Conservation (phyloP, 2,329 filamentous ascomycete genomes). For the Scedosporium boydii region DNA sequence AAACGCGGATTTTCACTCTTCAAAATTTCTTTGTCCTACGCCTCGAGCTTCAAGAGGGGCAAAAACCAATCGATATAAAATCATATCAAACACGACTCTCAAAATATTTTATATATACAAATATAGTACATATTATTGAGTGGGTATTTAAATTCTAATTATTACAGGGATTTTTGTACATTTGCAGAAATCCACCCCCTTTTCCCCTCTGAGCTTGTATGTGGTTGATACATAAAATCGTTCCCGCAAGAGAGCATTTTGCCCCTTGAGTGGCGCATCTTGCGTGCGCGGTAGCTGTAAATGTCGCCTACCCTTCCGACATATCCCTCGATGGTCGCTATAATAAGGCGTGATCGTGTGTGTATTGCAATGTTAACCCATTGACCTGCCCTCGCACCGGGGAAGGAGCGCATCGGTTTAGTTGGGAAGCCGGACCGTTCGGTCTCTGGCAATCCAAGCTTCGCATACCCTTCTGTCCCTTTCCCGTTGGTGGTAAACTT, state of each 20-base stretch:
- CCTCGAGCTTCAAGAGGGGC: no score
- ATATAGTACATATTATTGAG: neutral
- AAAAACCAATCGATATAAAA: no score
- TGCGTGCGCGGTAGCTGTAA: neutral
- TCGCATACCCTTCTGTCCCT: no score
- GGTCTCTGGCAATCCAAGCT: no score
- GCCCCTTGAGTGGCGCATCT: neutral
- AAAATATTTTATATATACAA: neutral
- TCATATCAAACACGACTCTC: no score
- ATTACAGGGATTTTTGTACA: neutral
- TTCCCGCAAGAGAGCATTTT: neutral
- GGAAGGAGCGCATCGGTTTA: no score
- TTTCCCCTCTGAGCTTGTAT: no score
- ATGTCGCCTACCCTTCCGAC: neutral
- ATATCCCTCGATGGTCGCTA: neutral
- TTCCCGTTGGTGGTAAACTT: neutral
- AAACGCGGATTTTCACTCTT: neutral
- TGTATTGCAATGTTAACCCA: no score
- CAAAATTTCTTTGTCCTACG: neutral
- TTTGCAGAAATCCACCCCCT: no score
- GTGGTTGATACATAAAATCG: neutral
- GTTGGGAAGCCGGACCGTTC: no score
- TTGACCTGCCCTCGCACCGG: no score
- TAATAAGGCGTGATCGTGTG: neutral
- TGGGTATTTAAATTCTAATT: constrained; percentile 1